Percentiles rank a stretch among this genome's conserved stretches.
Evolutionary conservation across 208 protist genomes (phyloP).

Genomic region (Strigomonas culicis): DNA sequence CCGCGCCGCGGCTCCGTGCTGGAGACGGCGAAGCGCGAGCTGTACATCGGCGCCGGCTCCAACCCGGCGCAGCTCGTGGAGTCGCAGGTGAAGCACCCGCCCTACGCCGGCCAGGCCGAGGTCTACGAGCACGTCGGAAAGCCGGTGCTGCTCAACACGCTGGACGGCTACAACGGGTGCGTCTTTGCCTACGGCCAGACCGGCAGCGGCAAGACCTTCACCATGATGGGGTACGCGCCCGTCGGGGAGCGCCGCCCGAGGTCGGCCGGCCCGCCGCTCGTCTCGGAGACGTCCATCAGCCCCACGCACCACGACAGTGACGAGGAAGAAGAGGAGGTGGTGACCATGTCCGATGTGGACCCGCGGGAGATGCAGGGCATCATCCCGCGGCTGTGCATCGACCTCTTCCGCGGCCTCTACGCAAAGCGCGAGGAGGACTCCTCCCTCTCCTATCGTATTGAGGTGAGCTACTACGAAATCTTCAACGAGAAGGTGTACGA

Average conservation of each 20-base stretch:
- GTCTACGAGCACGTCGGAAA: slow-evolving; percentile 68
- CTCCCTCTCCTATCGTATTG: slow-evolving; percentile 74
- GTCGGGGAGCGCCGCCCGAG: neutral
- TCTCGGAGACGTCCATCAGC: neutral
- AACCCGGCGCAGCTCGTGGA: neutral
- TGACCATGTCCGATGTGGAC: slow-evolving; percentile 33
- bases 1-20: neutral
- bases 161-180: slow-evolving; percentile 86
- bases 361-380: slow-evolving; percentile 53
- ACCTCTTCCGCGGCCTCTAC: slow-evolving; percentile 63
- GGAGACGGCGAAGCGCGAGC: slow-evolving; percentile 12
- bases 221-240: slow-evolving; percentile 76
- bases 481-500: slow-evolving; percentile 91
- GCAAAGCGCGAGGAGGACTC: slow-evolving; percentile 48
- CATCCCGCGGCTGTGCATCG: slow-evolving; percentile 57
- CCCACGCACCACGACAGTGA: slow-evolving; percentile 14
- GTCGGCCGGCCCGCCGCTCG: neutral
- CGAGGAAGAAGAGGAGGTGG: slow-evolving; percentile 28
- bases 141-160: slow-evolving; percentile 57
- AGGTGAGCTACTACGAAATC: slow-evolving; percentile 89
- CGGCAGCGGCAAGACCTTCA: slow-evolving; percentile 92
- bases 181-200: slow-evolving; percentile 93
- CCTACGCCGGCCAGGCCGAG: slow-evolving; percentile 34
- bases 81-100: slow-evolving; percentile 9
- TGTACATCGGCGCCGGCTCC: slow-evolving; percentile 26